These are phyloP conservation scores for Linaria vulgaris DNA, from an alignment of 257 asterid genomes.

Conservation along the genomic window DNA sequence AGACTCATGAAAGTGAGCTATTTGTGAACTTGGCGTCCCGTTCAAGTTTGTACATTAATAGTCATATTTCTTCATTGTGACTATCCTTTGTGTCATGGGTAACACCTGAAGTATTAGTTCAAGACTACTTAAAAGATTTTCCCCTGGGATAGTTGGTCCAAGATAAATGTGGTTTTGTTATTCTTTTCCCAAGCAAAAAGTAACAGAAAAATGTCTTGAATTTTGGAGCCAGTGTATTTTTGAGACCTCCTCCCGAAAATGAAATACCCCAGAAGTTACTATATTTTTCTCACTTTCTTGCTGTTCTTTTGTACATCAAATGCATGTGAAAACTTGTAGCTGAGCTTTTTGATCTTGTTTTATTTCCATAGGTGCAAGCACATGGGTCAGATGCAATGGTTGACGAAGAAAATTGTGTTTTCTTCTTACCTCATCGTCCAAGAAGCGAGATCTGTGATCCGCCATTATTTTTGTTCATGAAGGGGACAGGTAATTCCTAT, in stretches of 20 bases:
- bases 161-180: no score
- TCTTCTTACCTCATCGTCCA: conserved; percentile 91
- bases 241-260: neutral
- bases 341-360: conserved; percentile 20
- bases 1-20: no score
- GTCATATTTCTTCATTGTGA: no score
- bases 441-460: conserved; percentile 82
- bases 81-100: no score
- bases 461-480: conserved; percentile 93
- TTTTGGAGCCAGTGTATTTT: neutral
- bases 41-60: no score
- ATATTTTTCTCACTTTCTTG: no score
- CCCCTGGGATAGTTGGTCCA: no score
- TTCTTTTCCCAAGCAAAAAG: no score
- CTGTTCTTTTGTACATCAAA: neutral
- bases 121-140: no score
- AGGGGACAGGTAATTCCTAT: conserved; percentile 76
- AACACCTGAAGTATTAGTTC: no score
- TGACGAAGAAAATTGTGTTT: conserved; percentile 87
- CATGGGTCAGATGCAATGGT: conserved; percentile 99
- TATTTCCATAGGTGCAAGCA: conserved; percentile 72
- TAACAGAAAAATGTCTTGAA: no score
- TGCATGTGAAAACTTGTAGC: conserved; percentile 4
- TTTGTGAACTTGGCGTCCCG: no score
- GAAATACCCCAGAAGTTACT: neutral